Percentiles rank a stretch among this genome's conserved stretches.
These are phyloP conservation scores for Backusella westeae DNA, from an alignment of 192 early-diverging fungal genomes.

Conservation along the genomic window DNA sequence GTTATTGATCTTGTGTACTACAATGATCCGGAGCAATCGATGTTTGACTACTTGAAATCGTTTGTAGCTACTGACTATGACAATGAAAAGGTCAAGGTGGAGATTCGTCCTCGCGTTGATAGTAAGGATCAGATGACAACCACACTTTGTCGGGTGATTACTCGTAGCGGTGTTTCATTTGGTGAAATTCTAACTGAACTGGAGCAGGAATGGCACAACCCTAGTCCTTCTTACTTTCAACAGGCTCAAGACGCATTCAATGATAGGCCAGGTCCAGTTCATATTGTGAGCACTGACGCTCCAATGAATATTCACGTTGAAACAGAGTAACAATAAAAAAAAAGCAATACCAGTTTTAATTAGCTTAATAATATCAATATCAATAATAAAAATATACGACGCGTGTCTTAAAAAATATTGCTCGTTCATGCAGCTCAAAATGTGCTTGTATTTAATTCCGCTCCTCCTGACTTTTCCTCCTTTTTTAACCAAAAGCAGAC, in stretches of 20 bases:
- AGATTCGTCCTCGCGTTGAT: constrained; percentile 43
- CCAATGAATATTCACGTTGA: constrained; percentile 16
- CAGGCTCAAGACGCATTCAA: constrained; percentile 37
- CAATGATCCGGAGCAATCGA: constrained; percentile 45
- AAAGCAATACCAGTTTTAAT: background rate
- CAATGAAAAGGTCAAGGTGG: constrained; percentile 37
- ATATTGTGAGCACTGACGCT: constrained; percentile 27
- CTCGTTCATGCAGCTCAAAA: too few species aligned
- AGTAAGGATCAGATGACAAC: constrained; percentile 39
- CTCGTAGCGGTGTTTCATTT: constrained; percentile 37
- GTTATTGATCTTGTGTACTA: constrained; percentile 47
- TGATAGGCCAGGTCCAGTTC: constrained; percentile 29
- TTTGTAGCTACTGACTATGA: constrained; percentile 39
- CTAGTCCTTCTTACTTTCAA: constrained; percentile 30
- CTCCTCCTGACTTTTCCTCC: too few species aligned
- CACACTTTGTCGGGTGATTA: constrained; percentile 42
- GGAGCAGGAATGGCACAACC: constrained; percentile 44
- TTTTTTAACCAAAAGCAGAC: too few species aligned
- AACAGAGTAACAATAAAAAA: background rate
- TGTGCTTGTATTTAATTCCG: too few species aligned
- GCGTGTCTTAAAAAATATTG: too few species aligned
- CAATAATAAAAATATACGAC: background rate
- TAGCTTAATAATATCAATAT: background rate
- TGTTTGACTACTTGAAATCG: constrained; percentile 37
- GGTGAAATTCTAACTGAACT: constrained; percentile 40